A percentile compares a stretch with the other conserved stretches of the same genome.
These are phyloP conservation scores for Gigaspora rosea DNA, from an alignment of 192 early-diverging fungal genomes.

Conservation along the genomic window DNA sequence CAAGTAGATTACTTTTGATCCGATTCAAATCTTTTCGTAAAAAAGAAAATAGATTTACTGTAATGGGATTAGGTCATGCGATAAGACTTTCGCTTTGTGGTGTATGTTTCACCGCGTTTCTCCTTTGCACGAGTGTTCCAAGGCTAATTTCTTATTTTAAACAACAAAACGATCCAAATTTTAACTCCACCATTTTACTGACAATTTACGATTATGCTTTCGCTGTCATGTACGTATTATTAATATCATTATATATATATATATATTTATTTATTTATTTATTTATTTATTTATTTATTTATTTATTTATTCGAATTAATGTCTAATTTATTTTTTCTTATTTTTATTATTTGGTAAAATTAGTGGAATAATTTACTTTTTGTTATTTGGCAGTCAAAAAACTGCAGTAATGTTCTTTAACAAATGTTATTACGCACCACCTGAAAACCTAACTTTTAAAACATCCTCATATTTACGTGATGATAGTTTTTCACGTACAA, in stretches of 20 bases:
- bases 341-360: background rate
- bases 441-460: slow-evolving; percentile 1
- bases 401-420: background rate
- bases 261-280: background rate
- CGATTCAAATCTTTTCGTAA: background rate
- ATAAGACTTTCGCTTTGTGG: background rate
- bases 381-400: background rate
- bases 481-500: background rate
- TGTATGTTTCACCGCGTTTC: background rate
- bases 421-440: background rate
- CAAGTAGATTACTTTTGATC: background rate
- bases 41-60: background rate
- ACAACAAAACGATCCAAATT: background rate
- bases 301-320: background rate
- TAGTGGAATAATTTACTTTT: slow-evolving; percentile 8
- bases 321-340: background rate
- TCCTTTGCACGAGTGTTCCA: background rate
- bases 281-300: too few species aligned
- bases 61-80: background rate
- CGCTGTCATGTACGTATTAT: background rate
- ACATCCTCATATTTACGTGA: background rate
- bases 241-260: background rate
- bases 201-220: background rate
- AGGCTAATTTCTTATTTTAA: background rate
- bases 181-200: background rate